Conservation (phyloP, 2,329 filamentous ascomycete genomes). For the Paraphoma chrysanthemicola region DNA sequence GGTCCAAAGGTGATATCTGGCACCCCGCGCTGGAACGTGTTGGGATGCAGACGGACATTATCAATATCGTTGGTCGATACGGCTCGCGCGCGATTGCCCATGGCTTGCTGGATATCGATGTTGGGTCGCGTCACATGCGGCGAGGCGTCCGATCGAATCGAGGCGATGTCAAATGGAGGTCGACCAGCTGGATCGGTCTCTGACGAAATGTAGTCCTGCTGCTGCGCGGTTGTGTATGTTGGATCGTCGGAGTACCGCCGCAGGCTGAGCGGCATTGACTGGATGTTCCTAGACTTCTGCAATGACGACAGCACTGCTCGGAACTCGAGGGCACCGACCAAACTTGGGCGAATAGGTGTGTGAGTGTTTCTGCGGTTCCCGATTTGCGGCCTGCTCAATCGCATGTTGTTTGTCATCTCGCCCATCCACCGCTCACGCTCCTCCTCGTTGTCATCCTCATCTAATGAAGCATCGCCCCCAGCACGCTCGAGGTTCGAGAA, state of each 20-base stretch:
- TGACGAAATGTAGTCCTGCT: slow-evolving; percentile 56
- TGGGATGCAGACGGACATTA: slow-evolving; percentile 53
- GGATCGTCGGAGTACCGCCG: slow-evolving; percentile 74
- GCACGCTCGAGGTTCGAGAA: slow-evolving; percentile 67
- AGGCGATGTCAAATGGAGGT: slow-evolving; percentile 44
- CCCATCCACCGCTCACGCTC: slow-evolving; percentile 71
- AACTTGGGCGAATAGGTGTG: slow-evolving; percentile 87
- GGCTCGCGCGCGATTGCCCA: slow-evolving; percentile 54
- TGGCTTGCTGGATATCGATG: slow-evolving; percentile 36
- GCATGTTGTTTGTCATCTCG: slow-evolving; percentile 93
- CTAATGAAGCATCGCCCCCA: slow-evolving; percentile 64
- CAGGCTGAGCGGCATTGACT: slow-evolving; percentile 71
- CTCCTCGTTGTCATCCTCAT: slow-evolving; percentile 65
- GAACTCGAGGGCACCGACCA: slow-evolving; percentile 94
- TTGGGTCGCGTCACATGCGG: slow-evolving; percentile 32
- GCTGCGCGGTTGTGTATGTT: slow-evolving; percentile 53
- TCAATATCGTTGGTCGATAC: slow-evolving; percentile 67
- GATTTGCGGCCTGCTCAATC: slow-evolving; percentile 73
- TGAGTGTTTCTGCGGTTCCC: slow-evolving; percentile 74
- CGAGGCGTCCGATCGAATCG: slow-evolving; percentile 22
- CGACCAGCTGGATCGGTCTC: slow-evolving; percentile 56
- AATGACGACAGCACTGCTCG: slow-evolving; percentile 87
- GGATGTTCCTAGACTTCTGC: slow-evolving; percentile 79
- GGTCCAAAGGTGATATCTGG: slow-evolving; percentile 46
- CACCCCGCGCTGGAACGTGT: slow-evolving; percentile 33